A percentile compares a stretch with the other conserved stretches of the same genome.
Evolutionary conservation across 495 filamentous ascomycete species (phyloP).

Genomic region (Sabuloglossum arenarium): DNA sequence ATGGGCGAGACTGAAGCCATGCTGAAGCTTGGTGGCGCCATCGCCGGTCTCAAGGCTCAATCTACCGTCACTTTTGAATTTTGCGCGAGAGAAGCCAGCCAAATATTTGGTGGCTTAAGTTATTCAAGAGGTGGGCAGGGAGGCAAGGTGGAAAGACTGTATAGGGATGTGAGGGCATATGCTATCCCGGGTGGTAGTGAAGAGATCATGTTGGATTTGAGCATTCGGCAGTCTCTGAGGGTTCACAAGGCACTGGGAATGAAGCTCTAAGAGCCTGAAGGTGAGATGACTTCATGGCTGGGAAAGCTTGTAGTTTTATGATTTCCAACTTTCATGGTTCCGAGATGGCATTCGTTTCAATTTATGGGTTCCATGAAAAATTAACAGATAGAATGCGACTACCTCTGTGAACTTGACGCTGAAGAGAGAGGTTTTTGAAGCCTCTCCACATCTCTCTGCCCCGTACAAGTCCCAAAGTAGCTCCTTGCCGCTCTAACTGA

Average conservation of each 20-base stretch:
- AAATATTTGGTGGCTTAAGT: conserved; percentile 91
- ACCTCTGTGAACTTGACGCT: no score
- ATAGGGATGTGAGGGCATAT: conserved; percentile 93
- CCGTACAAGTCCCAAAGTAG: no score
- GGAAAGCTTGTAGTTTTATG: no score
- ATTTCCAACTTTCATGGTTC: no score
- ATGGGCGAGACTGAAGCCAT: conserved; percentile 94
- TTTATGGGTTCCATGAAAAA: no score
- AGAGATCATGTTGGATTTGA: conserved; percentile 97
- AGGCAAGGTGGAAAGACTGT: conserved; percentile 86
- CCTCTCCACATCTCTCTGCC: no score
- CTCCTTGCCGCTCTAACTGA: no score
- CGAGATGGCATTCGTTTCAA: no score
- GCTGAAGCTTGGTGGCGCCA: conserved; percentile 86
- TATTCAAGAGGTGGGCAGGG: conserved; percentile 90
- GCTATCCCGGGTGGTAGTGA: conserved; percentile 92
- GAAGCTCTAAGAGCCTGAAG: conserved; percentile 56
- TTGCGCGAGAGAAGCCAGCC: conserved; percentile 86
- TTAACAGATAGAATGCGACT: no score
- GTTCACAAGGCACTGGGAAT: conserved; percentile 86
- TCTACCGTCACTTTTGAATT: conserved; percentile 86
- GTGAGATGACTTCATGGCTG: no score
- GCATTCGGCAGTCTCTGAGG: conserved; percentile 77
- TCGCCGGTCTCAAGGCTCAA: conserved; percentile 87
- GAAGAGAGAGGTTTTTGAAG: no score